Base-by-base conservation (phyloP, 129 eudicot genomes). In the Saposhnikovia divaricata region DNA sequence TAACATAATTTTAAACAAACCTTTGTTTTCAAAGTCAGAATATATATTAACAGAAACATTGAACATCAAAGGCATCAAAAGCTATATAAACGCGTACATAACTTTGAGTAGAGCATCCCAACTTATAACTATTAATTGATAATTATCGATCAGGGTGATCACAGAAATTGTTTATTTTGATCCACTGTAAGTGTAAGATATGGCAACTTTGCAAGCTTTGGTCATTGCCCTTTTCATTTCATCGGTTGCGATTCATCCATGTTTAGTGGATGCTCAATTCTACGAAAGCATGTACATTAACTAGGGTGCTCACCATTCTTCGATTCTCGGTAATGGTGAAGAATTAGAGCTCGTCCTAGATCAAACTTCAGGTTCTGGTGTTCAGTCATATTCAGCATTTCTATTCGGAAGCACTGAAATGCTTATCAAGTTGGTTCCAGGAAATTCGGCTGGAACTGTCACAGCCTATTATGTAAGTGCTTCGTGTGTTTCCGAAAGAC, bases 401-500 rank as follows among this genome's bases (percentile, higher is more conserved):
- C 14, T 72, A 23, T 72, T 40, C 23, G 77, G 77, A 72, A 72
- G 77, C 53, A 72, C 46, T 21, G 77, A 72, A 72, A 72, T 72
- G 77, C 19, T 72, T 12, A 72, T 72, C 53, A 72, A 72, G 77
- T 40, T 42, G 34, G 77, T 72, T 6, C 77, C 50, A 9, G 77
- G 76, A 19, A 72, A 72, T 72, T 72, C 77, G 18, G 77, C 77
- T 23, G 53, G 77, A 42, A 72, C 77, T 72, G 77, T 72, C 18
- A 42, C 77, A 21, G 77, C 77, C 23, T 72, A 72, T 23, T 72
- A 72, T 72, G 77, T 43, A 72, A 72, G 76, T 72, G 15, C 28
- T 5, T 1, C 0, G 2, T 5, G 2, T 5, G 0, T 4, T 53
- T 4, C 6, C 6, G n/a, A 55, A 23, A 23, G 28, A 55, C 65